Percentiles rank a stretch among this genome's conserved stretches.
These are phyloP conservation scores for Cyclospora cayetanensis DNA, from an alignment of 169 alveolate genomes.

Conservation along the genomic window DNA sequence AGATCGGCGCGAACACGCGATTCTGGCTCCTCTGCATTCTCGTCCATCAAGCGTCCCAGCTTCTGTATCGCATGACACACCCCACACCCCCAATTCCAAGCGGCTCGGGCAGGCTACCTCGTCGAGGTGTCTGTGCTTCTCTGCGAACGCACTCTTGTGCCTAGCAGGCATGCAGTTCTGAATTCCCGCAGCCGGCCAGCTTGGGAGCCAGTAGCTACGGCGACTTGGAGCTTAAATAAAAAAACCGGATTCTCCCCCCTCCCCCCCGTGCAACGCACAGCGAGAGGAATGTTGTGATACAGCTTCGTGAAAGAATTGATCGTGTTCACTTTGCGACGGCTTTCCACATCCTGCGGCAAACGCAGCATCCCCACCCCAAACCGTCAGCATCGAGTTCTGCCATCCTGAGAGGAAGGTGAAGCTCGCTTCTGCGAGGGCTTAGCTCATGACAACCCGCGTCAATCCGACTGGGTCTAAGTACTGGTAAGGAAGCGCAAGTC, in stretches of 20 bases:
- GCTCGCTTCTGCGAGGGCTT: no score
- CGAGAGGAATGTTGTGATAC: constrained; percentile 47
- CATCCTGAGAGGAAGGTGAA: no score
- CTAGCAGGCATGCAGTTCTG: no score
- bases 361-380: no score
- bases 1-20: constrained; percentile 37
- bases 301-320: constrained; percentile 56
- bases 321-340: constrained; percentile 1
- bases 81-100: not conserved
- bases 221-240: not conserved
- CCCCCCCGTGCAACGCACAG: not conserved
- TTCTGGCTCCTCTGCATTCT: not conserved
- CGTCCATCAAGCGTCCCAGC: constrained; percentile 53
- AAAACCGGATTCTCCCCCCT: not conserved
- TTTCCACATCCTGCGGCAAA: constrained; percentile 2
- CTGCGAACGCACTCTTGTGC: no score
- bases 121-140: no score
- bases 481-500: no score
- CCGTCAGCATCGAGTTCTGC: no score
- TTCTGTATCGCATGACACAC: constrained; percentile 12
- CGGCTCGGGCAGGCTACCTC: not conserved
- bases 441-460: no score
- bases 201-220: not conserved
- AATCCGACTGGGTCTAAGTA: no score
- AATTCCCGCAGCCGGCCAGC: no score